Base-by-base conservation (phyloP, 495 filamentous ascomycete species). In the Hypoxylon crocopeplum region DNA sequence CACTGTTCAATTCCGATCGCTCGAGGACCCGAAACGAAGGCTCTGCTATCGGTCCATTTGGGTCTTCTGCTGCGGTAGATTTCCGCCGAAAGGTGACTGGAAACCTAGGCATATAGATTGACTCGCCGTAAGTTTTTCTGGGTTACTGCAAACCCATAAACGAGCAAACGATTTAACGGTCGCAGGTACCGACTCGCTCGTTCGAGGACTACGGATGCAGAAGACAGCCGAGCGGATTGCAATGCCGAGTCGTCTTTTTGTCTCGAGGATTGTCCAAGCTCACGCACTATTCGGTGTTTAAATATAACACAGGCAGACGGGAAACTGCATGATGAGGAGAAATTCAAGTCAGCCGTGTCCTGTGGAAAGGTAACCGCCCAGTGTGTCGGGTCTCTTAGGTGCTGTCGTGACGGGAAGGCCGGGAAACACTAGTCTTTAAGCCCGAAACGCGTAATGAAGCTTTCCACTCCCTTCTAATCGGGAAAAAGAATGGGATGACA, bases 21-120 rank as follows among this genome's bases (percentile, higher is more conserved):
- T 81, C 78, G 19, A 81, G 67, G 7, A 81, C 78, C 36, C 78
- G 75, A 54, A 81, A 81, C 2, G 77, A 79, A 44, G 75, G 67
- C 17, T 73, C 72, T 46, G 72, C 64, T 71, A 69, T 57, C 64
- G 70, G 65, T 42, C 65, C 73, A 77, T 79, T 75, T 47, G 79
- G 75, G 45, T 75, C 53, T 50, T 75, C 78, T 45, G 78, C 78
- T 37, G 76, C 76, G 75, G 75, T 74, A 50, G 76, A 79, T 73
- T 75, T 78, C 72, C 78, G 78, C 77, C 75, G 72, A 50, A 81
- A 81, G 34, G 71, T 63, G 64, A 77, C 77, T 56, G 77, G 72
- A 69, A 81, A 81, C 59, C 75, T 80, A 80, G 75, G 75, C 78
- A 81, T 81, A 72, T 76, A 75, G 75, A 70, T 58, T 59, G 66